Percentiles rank a stretch among this genome's conserved stretches.
phyloP scores from a whole-genome alignment of 78 protist species.

The Creolimax fragrantissima region DNA sequence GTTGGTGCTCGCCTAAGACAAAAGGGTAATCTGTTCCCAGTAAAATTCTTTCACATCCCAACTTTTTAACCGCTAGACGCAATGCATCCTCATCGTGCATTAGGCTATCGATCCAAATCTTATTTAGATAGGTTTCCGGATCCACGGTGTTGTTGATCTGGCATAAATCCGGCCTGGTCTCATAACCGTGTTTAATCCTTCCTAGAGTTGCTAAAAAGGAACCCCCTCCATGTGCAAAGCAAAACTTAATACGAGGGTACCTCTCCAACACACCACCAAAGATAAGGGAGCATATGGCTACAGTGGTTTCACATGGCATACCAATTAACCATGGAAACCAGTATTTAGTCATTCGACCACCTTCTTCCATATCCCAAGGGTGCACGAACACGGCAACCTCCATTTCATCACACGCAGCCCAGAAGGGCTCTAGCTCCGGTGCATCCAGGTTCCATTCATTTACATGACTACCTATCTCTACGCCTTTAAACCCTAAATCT shows the following conservation, averaged over 20 bases:
- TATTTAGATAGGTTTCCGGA: constrained; percentile 4
- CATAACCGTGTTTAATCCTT: constrained; percentile 76
- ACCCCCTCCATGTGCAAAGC: constrained; percentile 93
- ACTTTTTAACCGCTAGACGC: constrained; percentile 44
- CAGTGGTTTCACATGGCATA: constrained; percentile 89
- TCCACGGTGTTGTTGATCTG: not conserved
- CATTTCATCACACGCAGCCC: constrained; percentile 25
- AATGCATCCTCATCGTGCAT: constrained; percentile 71
- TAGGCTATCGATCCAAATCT: constrained; percentile 76
- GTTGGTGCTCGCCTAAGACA: constrained; percentile 69
- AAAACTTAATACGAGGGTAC: constrained; percentile 61
- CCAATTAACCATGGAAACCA: constrained; percentile 68
- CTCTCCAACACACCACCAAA: constrained; percentile 76
- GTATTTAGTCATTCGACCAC: constrained; percentile 7
- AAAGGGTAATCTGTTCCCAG: constrained; percentile 63
- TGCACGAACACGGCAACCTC: constrained; percentile 74
- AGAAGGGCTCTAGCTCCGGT: constrained; percentile 64
- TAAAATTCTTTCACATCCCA: constrained; percentile 38
- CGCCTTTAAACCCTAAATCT: constrained; percentile 30
- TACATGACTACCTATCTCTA: constrained; percentile 67
- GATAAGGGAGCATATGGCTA: constrained; percentile 76
- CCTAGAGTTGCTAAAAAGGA: constrained; percentile 75
- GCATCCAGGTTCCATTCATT: constrained; percentile 73
- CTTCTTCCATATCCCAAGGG: constrained; percentile 86
- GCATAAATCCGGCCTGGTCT: constrained; percentile 83